Conservation (phyloP, 352 stramenopile species). For the Aphanomyces invadans region DNA sequence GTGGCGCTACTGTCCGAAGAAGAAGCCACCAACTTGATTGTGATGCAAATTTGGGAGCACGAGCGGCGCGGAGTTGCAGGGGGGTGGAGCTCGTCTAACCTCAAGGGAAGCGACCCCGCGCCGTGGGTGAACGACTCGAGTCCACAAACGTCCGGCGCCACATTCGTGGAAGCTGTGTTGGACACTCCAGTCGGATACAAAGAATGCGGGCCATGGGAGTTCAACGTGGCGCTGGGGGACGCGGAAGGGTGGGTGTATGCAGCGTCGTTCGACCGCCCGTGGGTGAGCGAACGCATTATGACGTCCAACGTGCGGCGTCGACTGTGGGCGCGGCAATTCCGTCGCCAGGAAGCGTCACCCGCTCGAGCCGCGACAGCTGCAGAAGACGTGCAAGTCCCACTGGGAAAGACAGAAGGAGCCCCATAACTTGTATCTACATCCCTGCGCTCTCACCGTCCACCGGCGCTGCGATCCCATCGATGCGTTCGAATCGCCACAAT, state of each 20-base stretch:
- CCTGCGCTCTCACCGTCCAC: not conserved
- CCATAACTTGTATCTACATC: not conserved
- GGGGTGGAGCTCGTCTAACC: not conserved
- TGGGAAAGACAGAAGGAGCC: too few species aligned
- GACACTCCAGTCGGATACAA: slow-evolving; percentile 1
- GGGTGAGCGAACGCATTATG: not conserved
- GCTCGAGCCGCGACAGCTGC: not conserved
- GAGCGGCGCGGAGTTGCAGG: not conserved
- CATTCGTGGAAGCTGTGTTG: not conserved
- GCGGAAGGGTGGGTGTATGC: slow-evolving; percentile 10
- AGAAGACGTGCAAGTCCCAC: too few species aligned
- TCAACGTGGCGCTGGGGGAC: not conserved
- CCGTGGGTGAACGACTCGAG: not conserved
- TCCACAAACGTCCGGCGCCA: not conserved
- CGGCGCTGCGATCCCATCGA: not conserved
- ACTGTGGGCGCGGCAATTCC: slow-evolving; percentile 1
- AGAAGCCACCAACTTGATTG: not conserved
- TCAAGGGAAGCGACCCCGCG: not conserved
- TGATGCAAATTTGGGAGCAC: slow-evolving; percentile 3
- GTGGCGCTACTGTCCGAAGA: not conserved
- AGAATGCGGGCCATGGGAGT: not conserved
- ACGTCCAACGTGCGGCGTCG: slow-evolving; percentile 6
- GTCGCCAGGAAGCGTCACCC: not conserved
- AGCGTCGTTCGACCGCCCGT: not conserved
- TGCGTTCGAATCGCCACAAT: too few species aligned